Evolutionary conservation across 306 rosid species (phyloP).

Genomic region (Ochetophila trinervis): DNA sequence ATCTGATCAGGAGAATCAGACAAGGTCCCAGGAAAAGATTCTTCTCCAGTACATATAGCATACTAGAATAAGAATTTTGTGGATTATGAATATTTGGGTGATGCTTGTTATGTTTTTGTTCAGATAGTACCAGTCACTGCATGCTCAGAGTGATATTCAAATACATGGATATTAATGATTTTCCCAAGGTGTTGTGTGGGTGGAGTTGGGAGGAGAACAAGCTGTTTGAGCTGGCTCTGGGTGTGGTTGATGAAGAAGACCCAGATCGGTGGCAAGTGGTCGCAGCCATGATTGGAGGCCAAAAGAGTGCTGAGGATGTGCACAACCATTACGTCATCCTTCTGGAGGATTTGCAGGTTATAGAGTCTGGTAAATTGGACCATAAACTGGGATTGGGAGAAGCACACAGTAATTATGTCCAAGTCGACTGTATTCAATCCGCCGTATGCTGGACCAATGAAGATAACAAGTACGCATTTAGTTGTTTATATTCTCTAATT

Average conservation of each 20-base stretch:
- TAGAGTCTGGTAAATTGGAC: constrained; percentile 68
- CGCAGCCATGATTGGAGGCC: constrained; percentile 68
- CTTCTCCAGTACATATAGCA: constrained; percentile 8
- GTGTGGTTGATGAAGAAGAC: constrained; percentile 62
- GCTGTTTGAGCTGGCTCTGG: constrained; percentile 73
- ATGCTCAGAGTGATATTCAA: not conserved
- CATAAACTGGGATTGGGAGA: constrained; percentile 40
- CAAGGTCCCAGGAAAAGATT: constrained; percentile 14
- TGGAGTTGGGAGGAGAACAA: constrained; percentile 95
- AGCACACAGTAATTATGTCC: constrained; percentile 20
- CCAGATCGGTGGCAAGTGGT: constrained; percentile 67
- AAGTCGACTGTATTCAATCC: constrained; percentile 24
- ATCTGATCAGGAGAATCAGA: constrained; percentile 22
- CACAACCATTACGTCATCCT: constrained; percentile 53
- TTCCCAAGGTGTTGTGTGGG: constrained; percentile 34
- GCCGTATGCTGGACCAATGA: constrained; percentile 34
- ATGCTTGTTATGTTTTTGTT: not conserved
- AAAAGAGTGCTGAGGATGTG: constrained; percentile 69
- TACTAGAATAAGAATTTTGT: constrained; percentile 33
- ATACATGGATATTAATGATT: constrained; percentile 34
- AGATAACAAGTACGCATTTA: constrained; percentile 16
- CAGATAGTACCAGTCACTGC: not conserved
- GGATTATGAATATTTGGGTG: constrained; percentile 8
- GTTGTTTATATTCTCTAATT: not conserved
- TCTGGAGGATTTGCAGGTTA: constrained; percentile 68